Base-by-base conservation (phyloP, 1,139 yeast genomes). In the Arxiozyma slooffiae region DNA sequence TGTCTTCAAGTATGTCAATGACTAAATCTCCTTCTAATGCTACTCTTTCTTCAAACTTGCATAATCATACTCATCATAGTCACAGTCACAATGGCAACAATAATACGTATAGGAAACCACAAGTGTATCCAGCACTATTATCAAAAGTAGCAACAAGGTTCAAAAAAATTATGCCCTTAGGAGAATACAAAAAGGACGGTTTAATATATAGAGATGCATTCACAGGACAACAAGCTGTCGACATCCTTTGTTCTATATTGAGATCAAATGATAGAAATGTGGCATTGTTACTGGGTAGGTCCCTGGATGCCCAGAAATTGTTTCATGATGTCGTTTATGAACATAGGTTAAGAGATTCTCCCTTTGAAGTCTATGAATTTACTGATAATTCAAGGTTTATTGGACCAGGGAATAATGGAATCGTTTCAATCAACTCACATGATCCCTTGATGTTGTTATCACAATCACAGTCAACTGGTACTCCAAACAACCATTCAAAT, bases 271-370 rank as follows among this genome's bases (percentile, higher is more conserved):
- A 92, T 67, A 76, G 99, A 55, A 90, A 89, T 60, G 71, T 92
- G 63, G 97, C 97, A 0, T 71, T 92, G 47, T 71, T 92, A 46
- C 71, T 94, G 48, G 98, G 98, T 22, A 76, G 99, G 56, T 85
- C 97, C 0, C 73, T 92, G 54, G 98, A 92, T 69, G 96, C 97
- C 0, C 97, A 92, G 61, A 87, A 87, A 67, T 80, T 88, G 53
- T 89, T 92, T 68, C 96, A 89, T 64, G 98, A 92, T 69, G 97
- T 90, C 26, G 87, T 97, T 0, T 92, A 92, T 67, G 95, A 89
- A 60, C 97, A 90, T 66, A 74, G 97, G 49, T 74, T 92, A 50
- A 77, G 98, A 56, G 98, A 92, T 68, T 86, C 95, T 0, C 78
- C 77, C 18, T 80, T 78, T 62, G 99, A 92, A 67, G 86, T 92